These are phyloP conservation scores for Extremus antarcticus DNA, from an alignment of 495 filamentous ascomycete species.

Conservation along the genomic window DNA sequence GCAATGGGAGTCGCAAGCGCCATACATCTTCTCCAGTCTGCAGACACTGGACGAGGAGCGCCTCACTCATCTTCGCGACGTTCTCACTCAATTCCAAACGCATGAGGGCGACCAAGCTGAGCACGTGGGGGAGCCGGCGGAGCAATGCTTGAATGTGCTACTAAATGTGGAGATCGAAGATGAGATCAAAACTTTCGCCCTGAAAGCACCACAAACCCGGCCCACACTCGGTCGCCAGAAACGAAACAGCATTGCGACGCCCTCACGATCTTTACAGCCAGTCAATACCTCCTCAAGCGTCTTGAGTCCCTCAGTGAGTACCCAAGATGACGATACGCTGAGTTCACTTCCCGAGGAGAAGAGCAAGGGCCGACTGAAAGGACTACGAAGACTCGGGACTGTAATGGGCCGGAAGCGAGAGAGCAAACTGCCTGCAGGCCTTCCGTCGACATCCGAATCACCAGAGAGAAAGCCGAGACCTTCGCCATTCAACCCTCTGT, in stretches of 20 bases:
- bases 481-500: constrained; percentile 18
- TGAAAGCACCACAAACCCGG: constrained; percentile 32
- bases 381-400: constrained; percentile 32
- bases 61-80: constrained; percentile 83
- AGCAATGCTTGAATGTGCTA: constrained; percentile 71
- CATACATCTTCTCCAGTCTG: constrained; percentile 89
- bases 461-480: constrained; percentile 26
- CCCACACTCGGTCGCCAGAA: constrained; percentile 24
- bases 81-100: constrained; percentile 84
- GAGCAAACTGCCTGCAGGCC: constrained; percentile 25
- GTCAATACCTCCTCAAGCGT: constrained; percentile 13
- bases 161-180: constrained; percentile 78
- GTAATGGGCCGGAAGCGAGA: constrained; percentile 27
- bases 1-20: constrained; percentile 93
- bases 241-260: constrained; percentile 9
- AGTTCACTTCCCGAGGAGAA: constrained; percentile 29
- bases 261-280: constrained; percentile 4
- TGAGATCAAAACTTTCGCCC: constrained; percentile 80
- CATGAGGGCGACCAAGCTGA: constrained; percentile 86
- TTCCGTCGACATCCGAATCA: constrained; percentile 22
- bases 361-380: constrained; percentile 23
- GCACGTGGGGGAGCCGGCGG: constrained; percentile 60
- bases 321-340: constrained; percentile 23
- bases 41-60: constrained; percentile 84
- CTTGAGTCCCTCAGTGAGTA: constrained; percentile 9